Conservation (phyloP, 2,329 filamentous ascomycete genomes). For the Teratosphaeria epicoccoides region DNA sequence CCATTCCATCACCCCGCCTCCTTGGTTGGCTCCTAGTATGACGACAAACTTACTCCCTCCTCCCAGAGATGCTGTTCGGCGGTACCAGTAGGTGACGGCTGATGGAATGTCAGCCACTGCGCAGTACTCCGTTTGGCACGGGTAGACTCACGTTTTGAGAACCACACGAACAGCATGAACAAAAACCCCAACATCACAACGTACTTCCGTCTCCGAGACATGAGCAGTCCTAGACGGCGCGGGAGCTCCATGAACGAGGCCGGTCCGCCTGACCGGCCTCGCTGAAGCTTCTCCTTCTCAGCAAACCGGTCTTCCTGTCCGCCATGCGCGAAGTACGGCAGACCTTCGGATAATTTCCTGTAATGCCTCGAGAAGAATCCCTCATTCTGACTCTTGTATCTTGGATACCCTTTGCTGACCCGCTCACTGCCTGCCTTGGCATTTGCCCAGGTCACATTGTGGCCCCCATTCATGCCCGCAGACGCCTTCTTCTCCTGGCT, state of each 20-base stretch:
- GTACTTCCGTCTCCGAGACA: constrained; percentile 21
- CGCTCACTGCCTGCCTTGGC: constrained; percentile 67
- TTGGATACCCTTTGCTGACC: constrained; percentile 58
- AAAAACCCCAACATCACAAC: constrained; percentile 15
- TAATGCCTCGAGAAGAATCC: constrained; percentile 83
- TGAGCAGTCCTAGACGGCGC: constrained; percentile 16
- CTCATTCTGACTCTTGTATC: constrained; percentile 62
- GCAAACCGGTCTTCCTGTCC: constrained; percentile 41
- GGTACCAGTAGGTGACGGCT: constrained; percentile 53
- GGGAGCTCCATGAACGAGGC: constrained; percentile 11
- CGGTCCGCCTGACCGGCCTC: constrained; percentile 30
- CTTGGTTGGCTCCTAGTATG: constrained; percentile 84
- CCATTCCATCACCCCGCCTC: constrained; percentile 98
- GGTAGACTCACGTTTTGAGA: constrained; percentile 15
- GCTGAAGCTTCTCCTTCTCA: constrained; percentile 67
- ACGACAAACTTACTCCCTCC: constrained; percentile 88
- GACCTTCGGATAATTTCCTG: constrained; percentile 64
- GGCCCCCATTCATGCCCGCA: constrained; percentile 43
- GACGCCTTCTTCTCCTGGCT: constrained; percentile 17
- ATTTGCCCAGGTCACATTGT: constrained; percentile 66
- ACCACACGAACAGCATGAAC: constrained; percentile 16
- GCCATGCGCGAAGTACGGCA: constrained; percentile 59
- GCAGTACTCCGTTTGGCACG: no score
- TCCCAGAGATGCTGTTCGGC: constrained; percentile 61
- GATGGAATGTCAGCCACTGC: constrained; percentile 6